These are phyloP conservation scores for Russula virescens DNA, from an alignment of 768 basidiomycete species.

Conservation along the genomic window DNA sequence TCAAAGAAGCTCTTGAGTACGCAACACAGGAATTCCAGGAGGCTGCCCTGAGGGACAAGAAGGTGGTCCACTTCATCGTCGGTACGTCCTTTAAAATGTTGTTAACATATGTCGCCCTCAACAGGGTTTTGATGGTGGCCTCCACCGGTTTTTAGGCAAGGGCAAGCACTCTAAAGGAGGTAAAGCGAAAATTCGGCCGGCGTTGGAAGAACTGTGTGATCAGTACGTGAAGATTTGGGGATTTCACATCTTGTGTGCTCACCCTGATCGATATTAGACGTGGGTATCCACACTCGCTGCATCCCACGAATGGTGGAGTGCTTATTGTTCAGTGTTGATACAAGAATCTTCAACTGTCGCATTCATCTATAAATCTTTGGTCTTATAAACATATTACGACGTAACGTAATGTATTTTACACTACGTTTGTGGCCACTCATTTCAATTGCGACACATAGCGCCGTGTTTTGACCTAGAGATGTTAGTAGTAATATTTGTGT, in stretches of 20 bases:
- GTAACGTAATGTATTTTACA: too few relatives aligned
- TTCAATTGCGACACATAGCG: too few relatives aligned
- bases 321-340: constrained; percentile 10
- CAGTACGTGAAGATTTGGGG: not conserved
- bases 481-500: too few relatives aligned
- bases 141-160: not conserved
- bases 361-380: not conserved
- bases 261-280: constrained; percentile 1
- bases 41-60: not conserved
- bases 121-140: not conserved
- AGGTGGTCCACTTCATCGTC: constrained; percentile 14
- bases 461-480: too few relatives aligned
- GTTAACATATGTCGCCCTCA: not conserved
- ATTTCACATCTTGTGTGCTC: not conserved
- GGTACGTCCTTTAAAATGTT: not conserved
- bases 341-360: not conserved
- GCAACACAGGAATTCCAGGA: not conserved
- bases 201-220: not conserved
- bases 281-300: not conserved
- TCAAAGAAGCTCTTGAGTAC: not conserved
- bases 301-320: constrained; percentile 11
- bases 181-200: constrained; percentile 9
- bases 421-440: too few relatives aligned
- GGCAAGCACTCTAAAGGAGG: constrained; percentile 6
- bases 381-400: not conserved